phyloP scores from a whole-genome alignment of 2,329 filamentous ascomycete species.

The Cladosporium sp. region DNA sequence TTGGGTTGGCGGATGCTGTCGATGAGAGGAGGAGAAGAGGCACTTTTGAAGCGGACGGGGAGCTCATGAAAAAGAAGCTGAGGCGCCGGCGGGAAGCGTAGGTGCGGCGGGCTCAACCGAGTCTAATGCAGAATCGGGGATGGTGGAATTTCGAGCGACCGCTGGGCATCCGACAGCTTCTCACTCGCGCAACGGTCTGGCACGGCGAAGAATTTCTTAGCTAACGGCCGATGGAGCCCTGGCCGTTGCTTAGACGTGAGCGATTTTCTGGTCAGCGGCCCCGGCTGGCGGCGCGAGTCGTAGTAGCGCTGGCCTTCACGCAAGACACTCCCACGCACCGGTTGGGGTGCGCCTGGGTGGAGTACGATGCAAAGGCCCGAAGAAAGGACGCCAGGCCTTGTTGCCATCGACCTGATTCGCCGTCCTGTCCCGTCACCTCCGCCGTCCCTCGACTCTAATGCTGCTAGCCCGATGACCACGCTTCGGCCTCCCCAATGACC shows the following conservation, averaged over 20 bases:
- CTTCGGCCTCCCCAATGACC: constrained; percentile 4
- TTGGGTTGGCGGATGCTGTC: constrained; percentile 7
- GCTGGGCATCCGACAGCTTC: not conserved
- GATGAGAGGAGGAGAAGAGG: constrained; percentile 14
- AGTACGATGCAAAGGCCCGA: constrained; percentile 5
- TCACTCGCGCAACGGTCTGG: constrained; percentile 8
- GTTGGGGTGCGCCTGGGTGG: constrained; percentile 9
- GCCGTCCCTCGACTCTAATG: not conserved
- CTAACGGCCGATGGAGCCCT: constrained; percentile 13
- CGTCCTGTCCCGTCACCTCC: constrained; percentile 2
- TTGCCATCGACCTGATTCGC: not conserved
- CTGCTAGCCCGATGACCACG: not conserved
- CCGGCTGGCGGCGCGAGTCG: constrained; percentile 13
- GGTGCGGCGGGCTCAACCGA: constrained; percentile 2
- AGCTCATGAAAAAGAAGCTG: constrained; percentile 11
- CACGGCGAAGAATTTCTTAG: constrained; percentile 13
- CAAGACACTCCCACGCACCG: constrained; percentile 11
- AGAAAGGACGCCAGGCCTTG: constrained; percentile 1
- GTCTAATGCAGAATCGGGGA: not conserved
- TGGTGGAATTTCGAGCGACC: constrained; percentile 11
- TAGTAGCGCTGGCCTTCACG: constrained; percentile 9
- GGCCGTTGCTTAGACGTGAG: constrained; percentile 6
- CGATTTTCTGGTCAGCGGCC: constrained; percentile 14
- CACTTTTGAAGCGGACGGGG: constrained; percentile 13
- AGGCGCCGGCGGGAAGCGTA: not conserved